Base-by-base conservation (phyloP, 768 basidiomycete species). In the Naganishia friedmannii region DNA sequence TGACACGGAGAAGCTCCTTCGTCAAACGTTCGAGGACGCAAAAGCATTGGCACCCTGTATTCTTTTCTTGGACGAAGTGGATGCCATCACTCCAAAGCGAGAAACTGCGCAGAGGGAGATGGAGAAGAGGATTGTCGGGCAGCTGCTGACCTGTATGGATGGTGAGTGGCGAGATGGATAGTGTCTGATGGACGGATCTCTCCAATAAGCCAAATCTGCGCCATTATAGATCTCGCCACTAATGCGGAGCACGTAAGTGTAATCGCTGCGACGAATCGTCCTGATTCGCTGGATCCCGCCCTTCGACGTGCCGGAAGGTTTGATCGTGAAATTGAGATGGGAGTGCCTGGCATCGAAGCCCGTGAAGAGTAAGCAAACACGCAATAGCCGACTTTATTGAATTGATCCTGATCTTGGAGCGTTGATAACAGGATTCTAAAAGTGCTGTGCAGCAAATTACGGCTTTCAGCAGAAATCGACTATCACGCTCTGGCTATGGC, bases 101-200 rank as follows among this genome's bases (percentile, higher is more conserved):
- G 96, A 99, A 82, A 97, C 91, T 74, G 95, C 96, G 0, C 96
- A 99, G 77, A 85, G 95, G 68, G 96, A 98, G 82, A 98, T 97
- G 96, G 96, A 98, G 77, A 83, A 94, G 54, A 86, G 96, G 15
- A 98, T 99, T 63, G 95, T 99, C 12, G 95, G 95, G 0, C 96
- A 99, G 79, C 91, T 99, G 73, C 82, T 98, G 67, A 98, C 95
- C 0, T 97, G 95, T 83, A 96, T 99, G 92, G 96, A 99, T 80
- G 95, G 95, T 96, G 74, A 53, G 87, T 46, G 7, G 19, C 48
- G 7, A 54, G 28, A 6, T 3, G 28, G 39, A 53, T 68, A 7
- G 19, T 32, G 46, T 53, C 42, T 37, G 1, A 23, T 51, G n/a
- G 42, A 13, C 7, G 2, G 15, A 10, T 15, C 9, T 42, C 7